phyloP scores from a whole-genome alignment of 169 alveolate genomes.

The Plasmodium yoelii region DNA sequence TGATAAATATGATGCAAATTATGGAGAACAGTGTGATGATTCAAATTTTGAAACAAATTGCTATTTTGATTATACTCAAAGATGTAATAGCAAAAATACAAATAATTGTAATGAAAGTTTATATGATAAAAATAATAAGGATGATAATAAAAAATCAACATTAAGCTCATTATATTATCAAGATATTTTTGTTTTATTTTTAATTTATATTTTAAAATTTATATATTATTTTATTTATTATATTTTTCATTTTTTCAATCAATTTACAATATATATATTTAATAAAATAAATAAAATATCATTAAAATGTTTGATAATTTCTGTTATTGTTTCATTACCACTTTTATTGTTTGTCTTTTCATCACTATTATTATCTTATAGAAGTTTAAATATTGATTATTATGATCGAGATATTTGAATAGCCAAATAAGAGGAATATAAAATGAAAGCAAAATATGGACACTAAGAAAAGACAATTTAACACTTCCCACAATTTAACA shows the following conservation, averaged over 20 bases:
- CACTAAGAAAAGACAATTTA: no score
- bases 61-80: no score
- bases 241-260: conserved; percentile 5
- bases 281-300: conserved; percentile 12
- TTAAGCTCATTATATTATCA: neutral
- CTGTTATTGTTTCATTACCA: conserved; percentile 24
- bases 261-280: neutral
- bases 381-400: conserved; percentile 46
- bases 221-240: conserved; percentile 16
- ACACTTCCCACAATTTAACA: no score
- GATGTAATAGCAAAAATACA: neutral
- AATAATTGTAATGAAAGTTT: neutral
- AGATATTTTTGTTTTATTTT: conserved; percentile 12
- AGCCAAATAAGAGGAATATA: neutral
- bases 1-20: neutral
- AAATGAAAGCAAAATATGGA: neutral
- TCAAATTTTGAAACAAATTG: neutral
- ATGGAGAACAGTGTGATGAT: neutral
- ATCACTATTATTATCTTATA: conserved; percentile 23
- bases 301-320: conserved; percentile 8
- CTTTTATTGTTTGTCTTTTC: conserved; percentile 25
- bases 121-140: neutral
- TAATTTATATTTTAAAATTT: conserved; percentile 35
- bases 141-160: neutral
- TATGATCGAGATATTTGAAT: conserved; percentile 33